Evolutionary conservation across 2,329 filamentous ascomycete species (phyloP).

Genomic region (Alternaria triticimaculans): DNA sequence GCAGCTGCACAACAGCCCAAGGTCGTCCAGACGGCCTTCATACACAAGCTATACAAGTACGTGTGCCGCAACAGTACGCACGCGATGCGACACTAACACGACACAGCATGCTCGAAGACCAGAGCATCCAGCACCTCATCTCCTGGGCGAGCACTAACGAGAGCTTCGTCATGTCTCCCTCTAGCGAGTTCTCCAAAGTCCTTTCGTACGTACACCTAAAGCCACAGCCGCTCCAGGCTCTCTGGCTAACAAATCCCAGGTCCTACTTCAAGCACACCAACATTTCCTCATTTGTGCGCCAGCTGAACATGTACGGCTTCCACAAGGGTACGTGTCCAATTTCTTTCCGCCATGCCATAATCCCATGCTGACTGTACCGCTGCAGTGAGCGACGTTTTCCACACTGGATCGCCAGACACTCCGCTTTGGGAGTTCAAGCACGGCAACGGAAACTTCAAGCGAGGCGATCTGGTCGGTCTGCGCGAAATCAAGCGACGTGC

Average conservation of each 20-base stretch:
- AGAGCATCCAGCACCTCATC: conserved; percentile 90
- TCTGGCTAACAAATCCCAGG: conserved; percentile 57
- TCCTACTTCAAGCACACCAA: conserved; percentile 99
- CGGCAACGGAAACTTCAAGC: conserved; percentile 95
- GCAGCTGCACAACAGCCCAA: conserved; percentile 90
- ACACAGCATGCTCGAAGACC: conserved; percentile 92
- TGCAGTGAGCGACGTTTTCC: conserved; percentile 95
- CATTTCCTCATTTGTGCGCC: conserved; percentile 96
- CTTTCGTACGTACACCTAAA: conserved; percentile 74
- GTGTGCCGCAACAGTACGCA: conserved; percentile 39
- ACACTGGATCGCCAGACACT: conserved; percentile 90
- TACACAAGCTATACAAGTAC: conserved; percentile 98
- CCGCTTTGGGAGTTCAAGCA: conserved; percentile 99
- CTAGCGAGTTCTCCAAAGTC: conserved; percentile 96
- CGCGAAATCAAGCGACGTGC: conserved; percentile 95
- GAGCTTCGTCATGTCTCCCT: conserved; percentile 98
- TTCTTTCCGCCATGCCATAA: background rate
- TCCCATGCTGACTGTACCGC: conserved; percentile 5
- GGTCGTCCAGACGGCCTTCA: conserved; percentile 97
- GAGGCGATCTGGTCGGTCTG: conserved; percentile 87
- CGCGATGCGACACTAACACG: conserved; percentile 37
- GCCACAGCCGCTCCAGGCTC: conserved; percentile 33
- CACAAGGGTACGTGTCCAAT: conserved; percentile 77
- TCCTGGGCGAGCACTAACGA: conserved; percentile 94
- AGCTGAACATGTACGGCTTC: conserved; percentile 99